These are phyloP conservation scores for Ophiostoma pallidulum DNA, from an alignment of 2,329 filamentous ascomycete genomes.

Conservation along the genomic window DNA sequence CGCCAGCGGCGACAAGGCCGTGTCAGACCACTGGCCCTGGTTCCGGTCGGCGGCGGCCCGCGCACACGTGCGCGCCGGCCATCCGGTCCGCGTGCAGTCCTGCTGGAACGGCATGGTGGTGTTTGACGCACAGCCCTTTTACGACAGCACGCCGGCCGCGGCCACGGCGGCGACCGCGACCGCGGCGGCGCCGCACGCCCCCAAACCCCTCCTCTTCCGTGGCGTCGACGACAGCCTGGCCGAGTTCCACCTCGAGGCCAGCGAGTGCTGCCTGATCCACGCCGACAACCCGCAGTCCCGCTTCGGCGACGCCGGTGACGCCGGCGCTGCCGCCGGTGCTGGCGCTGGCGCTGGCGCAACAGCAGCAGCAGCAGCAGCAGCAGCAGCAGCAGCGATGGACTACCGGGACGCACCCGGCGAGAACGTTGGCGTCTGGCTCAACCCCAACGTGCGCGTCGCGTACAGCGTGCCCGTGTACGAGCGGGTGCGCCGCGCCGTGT, in stretches of 20 bases:
- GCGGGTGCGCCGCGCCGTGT: slow-evolving; percentile 33
- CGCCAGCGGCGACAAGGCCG: slow-evolving; percentile 39
- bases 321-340: too few relatives aligned
- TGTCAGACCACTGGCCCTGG: slow-evolving; percentile 49
- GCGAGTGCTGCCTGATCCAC: slow-evolving; percentile 70
- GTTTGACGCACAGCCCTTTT: slow-evolving; percentile 38
- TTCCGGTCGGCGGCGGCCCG: slow-evolving; percentile 37
- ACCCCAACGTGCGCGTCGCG: slow-evolving; percentile 59
- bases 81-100: slow-evolving; percentile 49
- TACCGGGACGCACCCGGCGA: too few relatives aligned
- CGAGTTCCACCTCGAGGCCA: slow-evolving; percentile 57
- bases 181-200: neutral
- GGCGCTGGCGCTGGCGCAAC: too few relatives aligned
- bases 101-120: slow-evolving; percentile 59
- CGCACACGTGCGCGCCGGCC: slow-evolving; percentile 37
- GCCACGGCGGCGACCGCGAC: neutral
- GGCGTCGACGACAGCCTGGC: slow-evolving; percentile 55
- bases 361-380: too few relatives aligned
- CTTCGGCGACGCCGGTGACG: neutral
- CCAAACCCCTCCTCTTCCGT: slow-evolving; percentile 46
- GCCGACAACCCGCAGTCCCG: slow-evolving; percentile 54
- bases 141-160: slow-evolving; percentile 22
- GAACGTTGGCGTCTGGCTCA: slow-evolving; percentile 52
- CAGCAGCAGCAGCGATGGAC: too few relatives aligned
- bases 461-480: slow-evolving; percentile 49